A percentile compares a stretch with the other conserved stretches of the same genome.
phyloP scores from a whole-genome alignment of 2,329 filamentous ascomycete genomes.

The Pyrenophora teres region DNA sequence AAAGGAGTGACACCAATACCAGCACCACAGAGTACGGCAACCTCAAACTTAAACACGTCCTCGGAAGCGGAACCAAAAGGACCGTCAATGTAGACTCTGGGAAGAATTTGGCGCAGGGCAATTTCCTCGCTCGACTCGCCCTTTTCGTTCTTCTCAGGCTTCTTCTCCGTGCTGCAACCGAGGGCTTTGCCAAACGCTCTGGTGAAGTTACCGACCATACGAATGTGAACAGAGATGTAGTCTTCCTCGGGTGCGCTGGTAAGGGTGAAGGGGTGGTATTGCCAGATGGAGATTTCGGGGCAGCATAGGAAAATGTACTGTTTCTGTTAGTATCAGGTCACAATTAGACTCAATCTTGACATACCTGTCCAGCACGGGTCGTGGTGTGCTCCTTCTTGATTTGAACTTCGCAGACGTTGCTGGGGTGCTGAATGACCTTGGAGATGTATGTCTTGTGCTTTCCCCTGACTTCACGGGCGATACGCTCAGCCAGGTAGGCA shows the following conservation, averaged over 20 bases:
- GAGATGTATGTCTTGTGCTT: conserved; percentile 84
- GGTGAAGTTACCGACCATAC: conserved; percentile 83
- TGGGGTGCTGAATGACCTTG: conserved; percentile 87
- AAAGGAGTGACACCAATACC: conserved; percentile 60
- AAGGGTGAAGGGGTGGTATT: conserved; percentile 86
- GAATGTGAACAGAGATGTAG: conserved; percentile 85
- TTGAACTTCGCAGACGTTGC: conserved; percentile 87
- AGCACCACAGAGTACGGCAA: conserved; percentile 56
- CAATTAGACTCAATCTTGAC: background rate
- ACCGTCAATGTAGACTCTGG: conserved; percentile 80
- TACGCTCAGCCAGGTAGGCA: conserved; percentile 77
- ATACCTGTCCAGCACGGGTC: conserved; percentile 71
- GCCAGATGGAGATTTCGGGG: conserved; percentile 83
- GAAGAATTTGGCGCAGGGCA: conserved; percentile 74
- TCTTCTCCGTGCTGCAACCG: conserved; percentile 73
- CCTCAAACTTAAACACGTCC: conserved; percentile 75
- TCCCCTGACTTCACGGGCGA: conserved; percentile 77
- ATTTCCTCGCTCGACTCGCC: conserved; percentile 68
- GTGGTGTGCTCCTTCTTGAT: conserved; percentile 89
- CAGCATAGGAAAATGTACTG: conserved; percentile 87
- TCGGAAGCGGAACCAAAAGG: conserved; percentile 86
- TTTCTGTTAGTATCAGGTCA: conserved; percentile 14
- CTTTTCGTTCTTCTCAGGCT: conserved; percentile 52
- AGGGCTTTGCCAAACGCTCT: conserved; percentile 69
- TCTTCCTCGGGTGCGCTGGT: conserved; percentile 88